Evolutionary conservation across 2,329 filamentous ascomycete genomes (phyloP), one percentile per base, ranked within the genome.

Genomic region (Colletotrichum cuscutae): DNA sequence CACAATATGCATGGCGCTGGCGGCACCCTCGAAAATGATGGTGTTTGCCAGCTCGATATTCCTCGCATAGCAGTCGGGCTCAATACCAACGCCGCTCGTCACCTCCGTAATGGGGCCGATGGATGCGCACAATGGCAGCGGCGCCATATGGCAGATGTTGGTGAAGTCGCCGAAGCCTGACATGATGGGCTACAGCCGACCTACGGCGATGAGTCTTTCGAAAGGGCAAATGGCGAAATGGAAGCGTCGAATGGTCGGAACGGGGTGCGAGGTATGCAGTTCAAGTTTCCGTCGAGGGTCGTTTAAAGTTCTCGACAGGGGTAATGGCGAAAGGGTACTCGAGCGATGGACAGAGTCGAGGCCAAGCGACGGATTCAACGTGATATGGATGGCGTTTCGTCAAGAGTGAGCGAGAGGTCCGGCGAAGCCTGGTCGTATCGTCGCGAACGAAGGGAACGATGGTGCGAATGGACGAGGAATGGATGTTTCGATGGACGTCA

Each of bases 41-140:
- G 97, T 99, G 85, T 99, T 99, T 77, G 95, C 97, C 77, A 98
- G 84, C 84, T 98, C 95, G 82, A 99, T 96, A 79, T 97, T 97
- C 72, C 97, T 92, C 72, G 97, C 94, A 85, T 96, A 98, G 87
- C 97, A 99, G 80, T 92, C 90, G 70, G 97, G 91, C 82, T 98
- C 93, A 76, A 98, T 97, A 77, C 95, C 94, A 13, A 92, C 89
- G 70, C 89, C 88, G 76, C 88, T 89, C 26, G 90, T 89, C 76
- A 95, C 90, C 42, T 89, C 86, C 35, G 91, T 91, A 78, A 93
- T 90, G 58, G 92, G 89, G 22, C 97, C 97, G 77, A 99, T 90
- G 68, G 95, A 89, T 65, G 94, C 91, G 85, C 97, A 99, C 79
- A 98, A 85, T 72, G 97, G 97, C 76, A 99, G 87, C 75, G 95